Evolutionary conservation across 2,329 filamentous ascomycete genomes (phyloP), one percentile per base, ranked within the genome.

Genomic region (Botrytis pseudocinerea): DNA sequence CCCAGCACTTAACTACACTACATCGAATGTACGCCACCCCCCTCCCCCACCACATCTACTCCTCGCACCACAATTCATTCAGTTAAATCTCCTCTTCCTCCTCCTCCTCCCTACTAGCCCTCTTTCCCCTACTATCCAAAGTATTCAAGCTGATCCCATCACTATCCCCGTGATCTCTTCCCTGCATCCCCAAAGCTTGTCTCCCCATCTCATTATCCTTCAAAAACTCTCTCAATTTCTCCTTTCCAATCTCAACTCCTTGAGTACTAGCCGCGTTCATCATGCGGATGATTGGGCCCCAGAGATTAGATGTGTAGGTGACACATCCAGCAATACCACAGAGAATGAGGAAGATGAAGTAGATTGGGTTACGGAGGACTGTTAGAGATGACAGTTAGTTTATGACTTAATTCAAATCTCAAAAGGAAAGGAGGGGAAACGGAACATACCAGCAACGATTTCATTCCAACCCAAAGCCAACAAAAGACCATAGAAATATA

Each of bases 391-490:
- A 20, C n/a, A 2, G 51, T 72, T n/a, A 72, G 61, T 51, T 38
- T 25, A 32, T 6, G 4, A 32, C 8, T 8, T 18, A n/a, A 32
- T 57, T 28, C 14, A 28, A 28, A 57, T 28, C 68, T 40, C 16
- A 9, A 20, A 20, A 44, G 25, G 1, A 25, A 3, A 59, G 20
- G 40, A 38, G 32, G 32, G 8, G 40, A 38, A 14, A 14, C 8
- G 75, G 61, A 65, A 82, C 92, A 87, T 87, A 97, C 95, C 94
- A 80, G 95, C 93, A 77, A 97, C 85, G 76, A 99, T 95, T 83
- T 99, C 96, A 83, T 99, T 99, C 96, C 96, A 99, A n/a, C 96
- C 96, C 66, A 99, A 86, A 35, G 94, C 93, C 76, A 99, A 85
- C 73, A 99, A 86, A 73, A 98, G 82, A 60, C 90, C 93, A 79